These are phyloP conservation scores for Rhizophlyctis rosea DNA, from an alignment of 192 early-diverging fungal species.

Conservation along the genomic window DNA sequence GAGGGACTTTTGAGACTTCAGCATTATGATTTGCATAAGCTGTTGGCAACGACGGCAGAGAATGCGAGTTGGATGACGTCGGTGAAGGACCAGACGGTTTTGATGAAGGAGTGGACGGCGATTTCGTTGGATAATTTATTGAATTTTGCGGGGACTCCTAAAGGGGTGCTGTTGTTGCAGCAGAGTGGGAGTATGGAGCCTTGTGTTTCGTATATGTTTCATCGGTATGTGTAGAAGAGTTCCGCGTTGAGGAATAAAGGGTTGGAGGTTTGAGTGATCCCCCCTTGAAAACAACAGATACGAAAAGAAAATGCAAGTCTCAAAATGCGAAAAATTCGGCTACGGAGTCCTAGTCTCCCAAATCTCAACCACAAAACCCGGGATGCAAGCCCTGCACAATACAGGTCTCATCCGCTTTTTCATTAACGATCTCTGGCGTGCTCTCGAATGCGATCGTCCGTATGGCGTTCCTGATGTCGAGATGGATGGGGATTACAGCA, in stretches of 20 bases:
- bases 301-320: constrained; percentile 53
- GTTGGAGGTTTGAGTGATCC: not conserved
- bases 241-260: not conserved
- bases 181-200: constrained; percentile 40
- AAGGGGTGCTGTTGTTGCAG: constrained; percentile 43
- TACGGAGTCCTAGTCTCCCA: constrained; percentile 53
- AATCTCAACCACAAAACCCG: constrained; percentile 39
- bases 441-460: constrained; percentile 34
- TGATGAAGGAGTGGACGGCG: constrained; percentile 34
- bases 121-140: constrained; percentile 47
- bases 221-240: constrained; percentile 23
- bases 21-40: constrained; percentile 28
- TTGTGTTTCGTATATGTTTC: constrained; percentile 48
- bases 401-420: constrained; percentile 32
- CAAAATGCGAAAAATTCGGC: constrained; percentile 54
- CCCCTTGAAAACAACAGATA: constrained; percentile 27
- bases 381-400: constrained; percentile 42
- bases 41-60: constrained; percentile 26
- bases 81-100: constrained; percentile 3
- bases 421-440: constrained; percentile 37
- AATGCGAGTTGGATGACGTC: constrained; percentile 13
- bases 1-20: constrained; percentile 39
- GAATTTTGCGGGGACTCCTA: constrained; percentile 50
- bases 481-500: constrained; percentile 31
- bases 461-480: constrained; percentile 27